Evolutionary conservation across 768 basidiomycete genomes (phyloP), one percentile per base, ranked within the genome.

Genomic region (Agaricus blazei): DNA sequence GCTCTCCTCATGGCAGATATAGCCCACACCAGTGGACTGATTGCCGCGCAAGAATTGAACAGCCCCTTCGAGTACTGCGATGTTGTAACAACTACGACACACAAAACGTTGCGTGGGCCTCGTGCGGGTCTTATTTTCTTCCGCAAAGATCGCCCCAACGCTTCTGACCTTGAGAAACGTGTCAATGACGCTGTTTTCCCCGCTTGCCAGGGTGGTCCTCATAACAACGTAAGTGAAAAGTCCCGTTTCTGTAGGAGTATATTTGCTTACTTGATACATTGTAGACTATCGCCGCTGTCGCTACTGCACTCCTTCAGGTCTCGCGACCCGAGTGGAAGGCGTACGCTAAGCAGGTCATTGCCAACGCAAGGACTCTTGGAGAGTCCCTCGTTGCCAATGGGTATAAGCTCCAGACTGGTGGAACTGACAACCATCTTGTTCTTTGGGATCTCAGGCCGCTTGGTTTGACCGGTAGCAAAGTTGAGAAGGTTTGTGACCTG

Each of bases 111-210:
- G 51, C 93, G 97, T 66, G 97, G 97, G 50, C 95, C 97, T 54
- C 88, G 97, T 62, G 97, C 96, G 49, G 97, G 97, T 70, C 77
- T 99, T 59, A 90, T 99, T 77, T 99, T 99, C 83, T 99, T 96
- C 87, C 84, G 90, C 71, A 97, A 88, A 73, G 93, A 96, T 68
- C 84, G 85, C 63, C 82, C 89, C 66, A 79, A 85, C 57, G 73
- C 83, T 27, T 74, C 82, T 64, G 96, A 98, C 63, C 83, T 99
- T 44, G 97, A 98, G 81, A 93, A 93, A 72, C 89, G 95, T 56
- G 85, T 99, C 64, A 98, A 98, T 70, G 91, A 96, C 41, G 95
- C 97, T 48, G 96, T 99, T 60, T 99, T 99, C 86, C 97, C 97
- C 55, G 96, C 97, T 36, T 98, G 97, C 82, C 97, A 98, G 75